Base-by-base conservation (phyloP, 177 flowering plant species). In the Vitis hybrid region DNA sequence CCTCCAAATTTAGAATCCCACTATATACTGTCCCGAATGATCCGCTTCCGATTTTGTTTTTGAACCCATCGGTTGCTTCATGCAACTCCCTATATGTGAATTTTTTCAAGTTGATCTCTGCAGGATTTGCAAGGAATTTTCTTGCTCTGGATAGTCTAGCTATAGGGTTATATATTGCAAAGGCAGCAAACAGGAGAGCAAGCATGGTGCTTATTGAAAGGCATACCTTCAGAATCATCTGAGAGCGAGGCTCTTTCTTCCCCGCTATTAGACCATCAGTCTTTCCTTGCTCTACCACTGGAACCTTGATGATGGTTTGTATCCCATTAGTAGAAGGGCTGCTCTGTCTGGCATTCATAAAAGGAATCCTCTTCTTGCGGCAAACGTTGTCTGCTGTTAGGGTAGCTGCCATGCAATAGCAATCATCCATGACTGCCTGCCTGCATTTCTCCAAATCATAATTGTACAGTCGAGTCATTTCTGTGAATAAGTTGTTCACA, bases 41-140 rank as follows among this genome's bases (percentile, higher is more conserved):
- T 58, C 75, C 79, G 13, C 52, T 64, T 1, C 79, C 75, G 5
- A 76, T 52, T 61, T 52, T 65, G n/a, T 60, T 60, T 50, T 54
- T 68, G 66, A 76, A 76, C 10, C 72, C 75, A 55, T 72, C 64
- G 21, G 79, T 76, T 17, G 79, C 79, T 68, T 72, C 70, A 17
- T 57, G 68, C 62, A 76, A 65, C 65, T 69, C 72, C 56, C 59
- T 61, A 40, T 52, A 74, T 55, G 77, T 58, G 56, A 65, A 74
- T 7, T 56, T 70, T 62, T 61, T 70, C 70, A 74, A 15, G 56
- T 70, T 74, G 19, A 74, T 60, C 61, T 68, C 72, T 11, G 52
- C 50, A 1, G 69, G 65, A 14, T 49, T 59, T 23, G 65, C n/a
- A 57, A 32, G 8, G 51, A 26, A 17, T 18, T 64, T 15, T 45